Base-by-base conservation (phyloP, 192 early-diverging fungal species). In the Chytriomyces sp. region DNA sequence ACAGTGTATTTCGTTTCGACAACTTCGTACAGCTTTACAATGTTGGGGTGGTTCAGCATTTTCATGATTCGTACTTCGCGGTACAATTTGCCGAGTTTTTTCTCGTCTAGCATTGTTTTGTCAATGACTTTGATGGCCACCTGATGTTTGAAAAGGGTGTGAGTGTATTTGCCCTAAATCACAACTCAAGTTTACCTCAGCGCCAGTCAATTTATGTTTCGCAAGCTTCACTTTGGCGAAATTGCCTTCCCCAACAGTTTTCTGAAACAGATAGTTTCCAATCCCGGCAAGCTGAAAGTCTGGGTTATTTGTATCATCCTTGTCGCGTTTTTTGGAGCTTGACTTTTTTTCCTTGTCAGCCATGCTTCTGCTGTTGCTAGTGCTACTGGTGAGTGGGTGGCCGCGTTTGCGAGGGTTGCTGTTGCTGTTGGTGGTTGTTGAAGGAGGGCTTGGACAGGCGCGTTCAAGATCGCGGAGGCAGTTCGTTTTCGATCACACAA, bases 161-260 rank as follows among this genome's bases (percentile, higher is more conserved):
- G n/a, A n/a, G n/a, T 13, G 7, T n/a, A n/a, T n/a, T n/a, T n/a
- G n/a, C n/a, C n/a, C n/a, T n/a, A n/a, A n/a, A n/a, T n/a, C n/a
- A n/a, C n/a, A n/a, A n/a, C n/a, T n/a, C n/a, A n/a, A n/a, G n/a
- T 0, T 60, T 64, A 89, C 88, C 83, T 87, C 86, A 0, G 64
- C 78, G 5, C 84, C 84, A 5, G 88, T 89, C 49, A 89, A 26
- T 59, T 85, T 84, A 70, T 99, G 95, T 78, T 93, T 90, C 6
- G 94, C 94, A 16, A 98, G 89, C 84, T 99, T 99, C 72, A 99
- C 97, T 84, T 98, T 98, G 70, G 95, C 97, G 85, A 99, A 99
- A 85, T 98, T 96, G 60, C 97, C 97, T 84, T 99, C 97, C 62
- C 97, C 97, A 6, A 99, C 89, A 28, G 96, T 99, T 85, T 99